Percentiles rank a stretch among this genome's conserved stretches.
phyloP scores from a whole-genome alignment of 768 basidiomycete species.

The Tricholoma bakamatsutake region DNA sequence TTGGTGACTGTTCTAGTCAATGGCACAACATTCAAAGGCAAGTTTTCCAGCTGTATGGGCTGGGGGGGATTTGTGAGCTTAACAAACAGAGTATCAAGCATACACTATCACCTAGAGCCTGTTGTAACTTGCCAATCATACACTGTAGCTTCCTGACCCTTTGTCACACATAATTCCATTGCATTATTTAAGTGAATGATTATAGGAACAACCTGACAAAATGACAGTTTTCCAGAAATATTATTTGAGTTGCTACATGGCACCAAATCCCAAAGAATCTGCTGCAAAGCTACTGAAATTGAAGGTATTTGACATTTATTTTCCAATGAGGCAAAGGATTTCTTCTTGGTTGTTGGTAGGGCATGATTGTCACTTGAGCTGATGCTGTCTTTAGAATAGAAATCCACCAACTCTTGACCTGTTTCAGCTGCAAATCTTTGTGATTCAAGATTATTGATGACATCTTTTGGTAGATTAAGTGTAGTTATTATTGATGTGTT shows the following conservation, averaged over 20 bases:
- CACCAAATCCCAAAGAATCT: no score
- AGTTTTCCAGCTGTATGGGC: constrained; percentile 14
- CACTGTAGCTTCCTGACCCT: no score
- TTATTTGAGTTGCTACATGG: constrained; percentile 21
- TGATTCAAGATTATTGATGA: no score
- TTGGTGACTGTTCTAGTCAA: no score
- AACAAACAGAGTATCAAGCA: constrained; percentile 24
- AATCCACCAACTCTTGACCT: no score
- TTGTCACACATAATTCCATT: no score
- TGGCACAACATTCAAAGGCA: constrained; percentile 22
- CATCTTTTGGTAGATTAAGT: no score
- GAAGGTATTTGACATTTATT: not conserved
- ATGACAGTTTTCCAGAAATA: constrained; percentile 6
- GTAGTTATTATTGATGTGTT: no score
- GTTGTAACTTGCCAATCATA: not conserved
- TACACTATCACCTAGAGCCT: constrained; percentile 3
- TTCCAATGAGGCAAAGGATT: constrained; percentile 19
- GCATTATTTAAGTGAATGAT: not conserved
- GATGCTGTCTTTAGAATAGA: no score
- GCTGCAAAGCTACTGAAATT: no score
- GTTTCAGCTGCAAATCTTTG: no score
- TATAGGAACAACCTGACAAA: not conserved
- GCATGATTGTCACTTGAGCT: no score
- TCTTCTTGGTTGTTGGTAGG: constrained; percentile 5
- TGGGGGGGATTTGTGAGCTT: constrained; percentile 4